phyloP scores from a whole-genome alignment of 78 protist species.

The Dictyostelium firmibasis region DNA sequence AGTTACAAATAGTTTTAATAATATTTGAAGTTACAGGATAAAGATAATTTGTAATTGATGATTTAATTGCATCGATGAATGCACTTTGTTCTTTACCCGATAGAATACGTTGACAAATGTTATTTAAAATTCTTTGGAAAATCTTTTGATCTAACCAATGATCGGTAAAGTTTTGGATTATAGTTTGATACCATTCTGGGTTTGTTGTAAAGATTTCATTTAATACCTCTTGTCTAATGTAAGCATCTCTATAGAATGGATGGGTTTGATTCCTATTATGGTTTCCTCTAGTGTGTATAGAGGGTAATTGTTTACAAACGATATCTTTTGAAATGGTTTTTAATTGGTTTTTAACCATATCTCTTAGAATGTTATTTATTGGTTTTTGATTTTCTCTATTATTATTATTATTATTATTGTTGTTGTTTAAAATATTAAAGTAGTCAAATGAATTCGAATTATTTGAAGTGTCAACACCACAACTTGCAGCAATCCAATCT shows the following conservation, averaged over 20 bases:
- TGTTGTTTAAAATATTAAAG: too few relatives aligned
- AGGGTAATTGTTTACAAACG: not conserved
- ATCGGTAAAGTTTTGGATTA: not conserved
- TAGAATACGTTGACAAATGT: slow-evolving; percentile 11
- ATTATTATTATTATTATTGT: not conserved
- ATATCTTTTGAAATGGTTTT: slow-evolving; percentile 1
- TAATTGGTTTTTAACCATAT: not conserved
- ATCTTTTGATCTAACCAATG: slow-evolving; percentile 8
- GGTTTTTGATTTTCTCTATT: not conserved
- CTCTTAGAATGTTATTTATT: not conserved
- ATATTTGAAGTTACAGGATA: slow-evolving; percentile 26
- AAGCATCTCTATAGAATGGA: not conserved
- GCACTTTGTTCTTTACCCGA: slow-evolving; percentile 9
- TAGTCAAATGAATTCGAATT: too few relatives aligned
- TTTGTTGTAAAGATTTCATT: not conserved
- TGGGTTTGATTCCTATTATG: not conserved
- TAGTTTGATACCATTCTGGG: slow-evolving; percentile 10
- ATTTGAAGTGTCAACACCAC: not conserved
- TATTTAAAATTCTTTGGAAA: slow-evolving; percentile 1
- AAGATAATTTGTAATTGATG: slow-evolving; percentile 11
- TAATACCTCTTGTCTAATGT: not conserved
- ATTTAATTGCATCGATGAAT: slow-evolving; percentile 52
- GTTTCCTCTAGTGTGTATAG: not conserved
- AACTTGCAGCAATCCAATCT: not conserved
- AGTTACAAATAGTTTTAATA: slow-evolving; percentile 17